Base-by-base conservation (phyloP, 352 stramenopile genomes). In the Phytophthora niederhauseri region DNA sequence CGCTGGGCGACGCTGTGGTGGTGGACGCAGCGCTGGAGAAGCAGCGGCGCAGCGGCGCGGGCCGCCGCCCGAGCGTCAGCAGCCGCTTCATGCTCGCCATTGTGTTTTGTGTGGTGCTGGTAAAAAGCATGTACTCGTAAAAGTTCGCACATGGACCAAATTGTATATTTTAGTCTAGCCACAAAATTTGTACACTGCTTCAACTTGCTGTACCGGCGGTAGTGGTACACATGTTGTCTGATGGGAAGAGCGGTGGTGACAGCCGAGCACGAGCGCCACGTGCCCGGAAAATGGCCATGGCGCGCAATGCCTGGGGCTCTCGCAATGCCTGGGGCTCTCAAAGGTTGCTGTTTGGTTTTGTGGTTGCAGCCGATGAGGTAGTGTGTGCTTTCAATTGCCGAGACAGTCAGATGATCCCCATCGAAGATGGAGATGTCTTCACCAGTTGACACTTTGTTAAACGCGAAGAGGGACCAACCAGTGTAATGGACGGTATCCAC, bases 31-130 rank as follows among this genome's bases (percentile, higher is more conserved):
- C 11, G 34, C 34, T 41, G 34, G 34, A 41, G 34, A 41, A 41
- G 17, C 36, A 0, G 17, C 51, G 64, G 22, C 49, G 69, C 24
- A 60, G 65, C 26, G 43, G 48, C 20, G 49, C 34, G 17, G 34
- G 38, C 50, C 19, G 3, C 8, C 50, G 50, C 11, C 31, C 46
- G 31, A 67, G 50, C 34, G 46, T 61, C 58, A 70, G 20, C 31
- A 77, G 26, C 19, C 60, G 60, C 55, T 67, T 58, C 65, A 77
- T 73, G 2, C 28, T 64, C 28, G 26, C 20, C 41, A 24, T 19
- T 14, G 26, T 41, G 5, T 41, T 41, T 41, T 41, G 34, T 41
- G 34, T 41, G 34, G 34, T 41, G 34, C 14, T 41, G 34, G 11
- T 41, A 41, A 15, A 17, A 41, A 15, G 14, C 34, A 5, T 41